Conservation (phyloP, 2,329 filamentous ascomycete species). For the Penicillium italicum region DNA sequence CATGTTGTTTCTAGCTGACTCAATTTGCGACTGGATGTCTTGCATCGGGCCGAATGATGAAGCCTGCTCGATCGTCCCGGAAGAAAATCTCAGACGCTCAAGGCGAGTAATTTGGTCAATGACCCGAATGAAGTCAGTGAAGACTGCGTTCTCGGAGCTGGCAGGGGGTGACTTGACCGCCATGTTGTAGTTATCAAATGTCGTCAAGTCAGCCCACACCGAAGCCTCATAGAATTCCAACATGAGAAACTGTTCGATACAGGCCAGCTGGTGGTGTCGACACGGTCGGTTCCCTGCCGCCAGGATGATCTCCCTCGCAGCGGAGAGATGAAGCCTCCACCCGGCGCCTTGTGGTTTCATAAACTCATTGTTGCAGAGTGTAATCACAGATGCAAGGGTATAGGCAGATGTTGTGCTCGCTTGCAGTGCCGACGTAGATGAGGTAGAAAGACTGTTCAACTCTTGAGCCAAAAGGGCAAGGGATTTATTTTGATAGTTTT, state of each 20-base stretch:
- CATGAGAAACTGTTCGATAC: constrained; percentile 18
- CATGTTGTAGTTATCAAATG: constrained; percentile 13
- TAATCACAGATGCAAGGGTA: constrained; percentile 18
- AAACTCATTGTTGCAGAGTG: constrained; percentile 23
- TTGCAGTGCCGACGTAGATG: background rate
- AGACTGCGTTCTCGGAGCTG: constrained; percentile 13
- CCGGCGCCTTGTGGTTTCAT: constrained; percentile 16
- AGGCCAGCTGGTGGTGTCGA: background rate
- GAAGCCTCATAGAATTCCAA: constrained; percentile 22
- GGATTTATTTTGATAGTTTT: constrained; percentile 7
- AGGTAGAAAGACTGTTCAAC: background rate
- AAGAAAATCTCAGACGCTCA: constrained; percentile 9
- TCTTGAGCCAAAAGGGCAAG: constrained; percentile 2
- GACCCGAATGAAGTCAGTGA: constrained; percentile 19
- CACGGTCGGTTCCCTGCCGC: background rate
- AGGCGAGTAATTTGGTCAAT: constrained; percentile 20
- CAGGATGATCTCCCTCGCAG: constrained; percentile 19
- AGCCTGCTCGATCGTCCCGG: background rate
- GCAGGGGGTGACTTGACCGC: constrained; percentile 6
- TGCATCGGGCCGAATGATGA: background rate
- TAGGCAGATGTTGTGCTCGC: constrained; percentile 1
- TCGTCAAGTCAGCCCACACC: constrained; percentile 14
- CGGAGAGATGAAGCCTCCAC: constrained; percentile 21
- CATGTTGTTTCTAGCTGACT: background rate
- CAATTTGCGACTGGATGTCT: constrained; percentile 4